These are phyloP conservation scores for Aureobasidium vineae DNA, from an alignment of 2,329 filamentous ascomycete species.

Conservation along the genomic window DNA sequence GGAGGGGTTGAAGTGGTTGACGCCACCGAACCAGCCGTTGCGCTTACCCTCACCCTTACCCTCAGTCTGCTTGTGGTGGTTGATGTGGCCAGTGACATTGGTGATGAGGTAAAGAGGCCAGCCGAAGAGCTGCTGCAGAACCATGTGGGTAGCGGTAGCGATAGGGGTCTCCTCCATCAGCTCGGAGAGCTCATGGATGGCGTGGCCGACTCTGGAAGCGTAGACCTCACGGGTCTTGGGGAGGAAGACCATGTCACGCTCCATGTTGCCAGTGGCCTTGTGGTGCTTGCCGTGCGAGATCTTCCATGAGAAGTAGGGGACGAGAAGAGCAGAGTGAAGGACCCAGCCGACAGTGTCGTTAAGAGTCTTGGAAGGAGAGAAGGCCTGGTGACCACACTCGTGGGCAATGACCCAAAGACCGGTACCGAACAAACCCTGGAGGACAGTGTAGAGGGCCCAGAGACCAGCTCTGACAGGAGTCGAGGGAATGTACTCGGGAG, in stretches of 20 bases:
- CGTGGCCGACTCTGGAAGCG: slow-evolving; percentile 68
- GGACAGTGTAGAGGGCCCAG: slow-evolving; percentile 68
- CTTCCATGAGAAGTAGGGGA: slow-evolving; percentile 99
- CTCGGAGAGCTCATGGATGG: slow-evolving; percentile 80
- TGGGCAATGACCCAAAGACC: slow-evolving; percentile 96
- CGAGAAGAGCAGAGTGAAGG: slow-evolving; percentile 81
- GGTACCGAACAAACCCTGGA: slow-evolving; percentile 91
- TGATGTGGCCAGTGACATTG: slow-evolving; percentile 96
- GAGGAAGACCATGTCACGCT: slow-evolving; percentile 99
- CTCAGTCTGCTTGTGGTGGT: slow-evolving; percentile 85
- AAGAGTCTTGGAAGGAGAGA: slow-evolving; percentile 85
- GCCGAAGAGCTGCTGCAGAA: slow-evolving; percentile 84
- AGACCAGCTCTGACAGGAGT: slow-evolving; percentile 63
- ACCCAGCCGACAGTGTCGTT: slow-evolving; percentile 94
- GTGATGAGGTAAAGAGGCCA: slow-evolving; percentile 89
- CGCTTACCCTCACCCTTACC: slow-evolving; percentile 89
- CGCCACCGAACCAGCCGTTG: slow-evolving; percentile 75
- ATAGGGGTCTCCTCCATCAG: slow-evolving; percentile 93
- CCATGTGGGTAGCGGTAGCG: slow-evolving; percentile 68
- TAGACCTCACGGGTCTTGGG: slow-evolving; percentile 84
- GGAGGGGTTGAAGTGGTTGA: slow-evolving; percentile 91
- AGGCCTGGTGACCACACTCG: slow-evolving; percentile 96
- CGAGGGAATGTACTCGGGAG: slow-evolving; percentile 75
- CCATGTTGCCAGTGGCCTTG: slow-evolving; percentile 96
- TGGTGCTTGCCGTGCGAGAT: slow-evolving; percentile 99